phyloP scores from a whole-genome alignment of 208 protist species.

The Wallacemonas sp. region DNA sequence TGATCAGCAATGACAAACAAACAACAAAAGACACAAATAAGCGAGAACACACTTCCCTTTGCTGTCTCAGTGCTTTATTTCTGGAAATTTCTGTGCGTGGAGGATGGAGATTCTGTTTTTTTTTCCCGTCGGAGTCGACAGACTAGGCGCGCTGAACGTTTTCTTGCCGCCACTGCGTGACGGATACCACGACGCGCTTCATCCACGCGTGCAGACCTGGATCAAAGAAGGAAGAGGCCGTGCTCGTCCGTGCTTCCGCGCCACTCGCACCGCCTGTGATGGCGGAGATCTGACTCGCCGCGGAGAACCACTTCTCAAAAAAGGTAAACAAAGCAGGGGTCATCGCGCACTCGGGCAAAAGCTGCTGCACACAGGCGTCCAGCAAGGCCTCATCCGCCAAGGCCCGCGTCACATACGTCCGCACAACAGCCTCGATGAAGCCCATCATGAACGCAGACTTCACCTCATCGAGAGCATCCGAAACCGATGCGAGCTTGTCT shows the following conservation, averaged over 20 bases:
- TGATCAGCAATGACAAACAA: no score
- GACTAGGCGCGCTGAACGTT: neutral
- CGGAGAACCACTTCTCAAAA: conserved; percentile 41
- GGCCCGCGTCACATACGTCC: conserved; percentile 35
- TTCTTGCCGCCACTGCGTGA: conserved; percentile 30
- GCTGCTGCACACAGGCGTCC: conserved; percentile 47
- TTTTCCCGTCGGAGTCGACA: no score
- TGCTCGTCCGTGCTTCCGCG: neutral
- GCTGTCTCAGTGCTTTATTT: no score
- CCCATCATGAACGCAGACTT: conserved; percentile 63
- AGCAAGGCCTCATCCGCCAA: conserved; percentile 63
- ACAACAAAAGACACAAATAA: no score
- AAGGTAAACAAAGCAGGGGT: conserved; percentile 50
- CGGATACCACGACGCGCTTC: conserved; percentile 45
- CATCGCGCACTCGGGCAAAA: conserved; percentile 64
- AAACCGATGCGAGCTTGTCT: conserved; percentile 6
- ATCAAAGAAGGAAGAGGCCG: conserved; percentile 37
- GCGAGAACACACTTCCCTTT: no score
- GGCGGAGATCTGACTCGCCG: neutral
- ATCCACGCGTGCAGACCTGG: conserved; percentile 81
- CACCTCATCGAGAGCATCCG: conserved; percentile 59
- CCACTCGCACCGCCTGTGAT: no score
- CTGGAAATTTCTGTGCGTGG: no score
- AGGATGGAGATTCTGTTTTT: no score
- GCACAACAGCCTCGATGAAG: conserved; percentile 67